Conservation (phyloP, 176 grass and related monocot species). For the Olyra latifolia region DNA sequence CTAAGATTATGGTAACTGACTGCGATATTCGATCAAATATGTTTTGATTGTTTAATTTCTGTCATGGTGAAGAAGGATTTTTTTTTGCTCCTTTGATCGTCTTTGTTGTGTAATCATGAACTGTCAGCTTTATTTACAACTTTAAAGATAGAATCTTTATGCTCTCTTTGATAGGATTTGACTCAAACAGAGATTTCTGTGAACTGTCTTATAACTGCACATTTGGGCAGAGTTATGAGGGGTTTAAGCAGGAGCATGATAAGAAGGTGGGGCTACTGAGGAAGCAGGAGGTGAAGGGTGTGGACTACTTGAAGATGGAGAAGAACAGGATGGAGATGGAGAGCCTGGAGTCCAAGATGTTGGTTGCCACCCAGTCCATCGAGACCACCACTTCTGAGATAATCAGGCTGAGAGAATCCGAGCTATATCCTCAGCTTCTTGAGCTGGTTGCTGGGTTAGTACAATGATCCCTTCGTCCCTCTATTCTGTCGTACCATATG, state of each 20-base stretch:
- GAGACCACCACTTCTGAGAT: constrained; percentile 96
- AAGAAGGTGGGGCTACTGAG: constrained; percentile 75
- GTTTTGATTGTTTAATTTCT: background rate
- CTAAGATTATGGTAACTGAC: background rate
- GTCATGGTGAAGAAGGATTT: background rate
- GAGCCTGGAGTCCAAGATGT: constrained; percentile 91
- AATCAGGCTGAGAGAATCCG: constrained; percentile 83
- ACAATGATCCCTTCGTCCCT: constrained; percentile 27
- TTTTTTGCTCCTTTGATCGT: background rate
- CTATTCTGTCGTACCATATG: constrained; percentile 3
- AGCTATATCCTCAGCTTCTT: constrained; percentile 97
- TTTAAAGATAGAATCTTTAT: constrained; percentile 12
- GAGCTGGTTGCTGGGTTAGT: constrained; percentile 84
- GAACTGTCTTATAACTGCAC: background rate
- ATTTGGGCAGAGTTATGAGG: constrained; percentile 67
- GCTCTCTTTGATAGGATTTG: constrained; percentile 21
- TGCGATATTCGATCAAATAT: background rate
- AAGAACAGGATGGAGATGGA: constrained; percentile 98
- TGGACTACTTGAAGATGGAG: constrained; percentile 93
- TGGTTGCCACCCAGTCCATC: constrained; percentile 89
- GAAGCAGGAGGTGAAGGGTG: constrained; percentile 86
- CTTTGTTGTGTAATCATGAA: constrained; percentile 1
- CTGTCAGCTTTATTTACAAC: constrained; percentile 9
- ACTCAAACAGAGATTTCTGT: background rate
- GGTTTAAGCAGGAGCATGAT: constrained; percentile 80